Conservation (phyloP, 441 rosid species). For the Mallotus repandus region DNA sequence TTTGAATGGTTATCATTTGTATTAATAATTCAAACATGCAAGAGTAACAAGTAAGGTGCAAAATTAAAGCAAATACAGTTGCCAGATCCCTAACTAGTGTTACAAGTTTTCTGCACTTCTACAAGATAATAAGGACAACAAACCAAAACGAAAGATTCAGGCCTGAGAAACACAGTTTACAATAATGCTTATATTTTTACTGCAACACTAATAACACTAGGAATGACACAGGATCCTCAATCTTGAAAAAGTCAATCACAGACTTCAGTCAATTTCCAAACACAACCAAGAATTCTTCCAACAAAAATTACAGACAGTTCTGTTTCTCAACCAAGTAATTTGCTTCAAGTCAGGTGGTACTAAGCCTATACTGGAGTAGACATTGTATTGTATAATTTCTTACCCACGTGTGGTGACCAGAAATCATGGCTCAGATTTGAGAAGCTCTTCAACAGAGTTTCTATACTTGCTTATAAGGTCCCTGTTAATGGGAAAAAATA, state of each 20-base stretch:
- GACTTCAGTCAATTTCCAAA: too few species aligned
- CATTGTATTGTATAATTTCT: neutral
- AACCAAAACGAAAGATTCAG: neutral
- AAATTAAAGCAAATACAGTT: neutral
- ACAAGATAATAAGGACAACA: neutral
- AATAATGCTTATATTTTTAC: neutral
- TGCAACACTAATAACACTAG: neutral
- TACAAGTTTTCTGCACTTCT: neutral
- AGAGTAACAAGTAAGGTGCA: neutral
- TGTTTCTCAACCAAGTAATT: neutral
- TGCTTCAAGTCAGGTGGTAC: neutral
- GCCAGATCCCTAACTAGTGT: neutral
- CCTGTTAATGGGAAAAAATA: slow-evolving; percentile 38
- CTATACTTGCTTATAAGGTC: slow-evolving; percentile 60
- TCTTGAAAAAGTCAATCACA: neutral
- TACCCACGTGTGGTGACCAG: slow-evolving; percentile 13
- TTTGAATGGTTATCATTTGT: too few species aligned
- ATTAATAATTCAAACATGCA: too few species aligned
- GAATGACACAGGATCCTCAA: neutral
- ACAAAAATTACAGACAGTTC: neutral
- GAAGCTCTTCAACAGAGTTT: slow-evolving; percentile 62
- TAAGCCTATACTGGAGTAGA: neutral
- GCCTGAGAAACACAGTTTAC: neutral
- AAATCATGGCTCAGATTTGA: slow-evolving; percentile 47
- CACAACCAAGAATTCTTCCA: neutral